Evolutionary conservation across 2,329 filamentous ascomycete species (phyloP), one percentile per base, ranked within the genome.

Genomic region (Colletotrichum trifolii): DNA sequence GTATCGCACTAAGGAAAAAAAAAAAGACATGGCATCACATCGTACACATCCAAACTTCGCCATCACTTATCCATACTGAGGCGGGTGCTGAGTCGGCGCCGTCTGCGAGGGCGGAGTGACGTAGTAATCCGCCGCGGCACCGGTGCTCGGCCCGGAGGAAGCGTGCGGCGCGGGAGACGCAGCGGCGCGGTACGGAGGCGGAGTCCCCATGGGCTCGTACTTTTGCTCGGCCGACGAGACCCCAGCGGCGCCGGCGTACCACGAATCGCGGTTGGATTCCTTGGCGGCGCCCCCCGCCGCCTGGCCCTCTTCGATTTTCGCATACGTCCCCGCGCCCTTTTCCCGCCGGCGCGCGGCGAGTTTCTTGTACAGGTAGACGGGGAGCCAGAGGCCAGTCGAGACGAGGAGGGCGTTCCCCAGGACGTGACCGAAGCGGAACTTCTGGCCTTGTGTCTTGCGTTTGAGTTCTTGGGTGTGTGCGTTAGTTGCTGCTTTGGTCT

Each of bases 321-420:
- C 49, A 58, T 69, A 69, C 17, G 53, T 52, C 56, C 47, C 43
- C 11, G 54, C 47, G 40, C 50, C 45, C 50, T 50, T 56, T 34
- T 25, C 33, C 17, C 10, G n/a, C 25, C 35, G 35, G 25, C 40
- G 25, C 38, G 47, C 42, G 42, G 43, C 2, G 68, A 71, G 25
- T 70, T 76, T 52, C 69, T 77, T 42, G 66, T 61, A 46, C 67
- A 73, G 34, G 13, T 35, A 50, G 70, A 74, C 49, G 68, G 69
- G n/a, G 34, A 71, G 10, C 63, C 63, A 55, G 67, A 71, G 10
- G 64, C 71, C 36, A 54, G 59, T 67, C 1, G 66, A 67, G 2
- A 66, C 45, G 38, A 56, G 47, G n/a, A 68, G 52, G 55, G 67
- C 65, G 9, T 54, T 39, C 46, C 55, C 54, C 39, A 68, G 15